Conservation (phyloP, 495 filamentous ascomycete genomes). For the Penicillium daleae region DNA sequence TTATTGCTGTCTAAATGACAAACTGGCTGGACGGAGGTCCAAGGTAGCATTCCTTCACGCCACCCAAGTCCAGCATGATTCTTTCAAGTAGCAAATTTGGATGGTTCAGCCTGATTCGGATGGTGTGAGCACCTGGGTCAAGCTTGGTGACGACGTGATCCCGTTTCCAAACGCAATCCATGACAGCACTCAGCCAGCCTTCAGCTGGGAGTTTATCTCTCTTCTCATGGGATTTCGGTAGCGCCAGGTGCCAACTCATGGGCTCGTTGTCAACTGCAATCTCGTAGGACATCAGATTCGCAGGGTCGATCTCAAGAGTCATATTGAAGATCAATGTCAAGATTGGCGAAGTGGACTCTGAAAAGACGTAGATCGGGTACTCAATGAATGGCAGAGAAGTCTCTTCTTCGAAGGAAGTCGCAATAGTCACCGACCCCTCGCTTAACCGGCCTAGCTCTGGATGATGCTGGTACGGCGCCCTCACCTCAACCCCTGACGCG, state of each 20-base stretch:
- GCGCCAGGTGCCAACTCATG: background rate
- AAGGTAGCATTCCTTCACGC: slow-evolving; percentile 66
- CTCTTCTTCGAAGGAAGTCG: background rate
- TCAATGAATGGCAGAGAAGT: slow-evolving; percentile 41
- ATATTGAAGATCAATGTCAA: slow-evolving; percentile 64
- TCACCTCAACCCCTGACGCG: slow-evolving; percentile 40
- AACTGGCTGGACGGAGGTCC: slow-evolving; percentile 55
- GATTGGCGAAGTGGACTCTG: slow-evolving; percentile 50
- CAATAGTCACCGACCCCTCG: slow-evolving; percentile 26
- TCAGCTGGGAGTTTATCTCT: slow-evolving; percentile 33
- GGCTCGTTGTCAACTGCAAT: slow-evolving; percentile 52
- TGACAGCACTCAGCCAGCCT: slow-evolving; percentile 61
- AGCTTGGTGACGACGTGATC: slow-evolving; percentile 1
- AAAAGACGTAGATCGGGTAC: slow-evolving; percentile 70
- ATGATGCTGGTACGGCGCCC: slow-evolving; percentile 28
- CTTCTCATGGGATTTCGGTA: slow-evolving; percentile 1
- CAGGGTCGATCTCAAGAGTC: slow-evolving; percentile 63
- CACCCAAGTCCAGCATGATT: slow-evolving; percentile 67
- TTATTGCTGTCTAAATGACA: background rate
- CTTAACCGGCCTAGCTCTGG: slow-evolving; percentile 18
- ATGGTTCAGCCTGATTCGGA: slow-evolving; percentile 55
- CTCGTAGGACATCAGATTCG: slow-evolving; percentile 61
- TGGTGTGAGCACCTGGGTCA: slow-evolving; percentile 8
- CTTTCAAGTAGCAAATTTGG: slow-evolving; percentile 71
- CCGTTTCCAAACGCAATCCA: slow-evolving; percentile 61